Evolutionary conservation across 352 stramenopile species (phyloP).

Genomic region (Phytopythium cucurbitacearum): DNA sequence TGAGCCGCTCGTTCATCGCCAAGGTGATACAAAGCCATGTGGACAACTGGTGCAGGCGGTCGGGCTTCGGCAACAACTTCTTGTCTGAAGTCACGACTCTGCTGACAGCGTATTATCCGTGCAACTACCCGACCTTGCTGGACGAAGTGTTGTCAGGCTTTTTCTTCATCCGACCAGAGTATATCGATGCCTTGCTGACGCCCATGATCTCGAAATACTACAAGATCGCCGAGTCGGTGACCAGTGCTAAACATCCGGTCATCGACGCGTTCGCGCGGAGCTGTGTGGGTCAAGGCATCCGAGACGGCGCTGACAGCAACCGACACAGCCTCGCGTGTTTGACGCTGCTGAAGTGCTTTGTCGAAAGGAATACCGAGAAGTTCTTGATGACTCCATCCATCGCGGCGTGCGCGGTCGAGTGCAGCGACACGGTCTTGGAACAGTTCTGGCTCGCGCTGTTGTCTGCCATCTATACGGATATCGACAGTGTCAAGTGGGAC

Average conservation of each 20-base stretch:
- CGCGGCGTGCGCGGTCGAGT: conserved; percentile 48
- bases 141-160: conserved; percentile 77
- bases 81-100: conserved; percentile 63
- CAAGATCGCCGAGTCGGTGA: conserved; percentile 59
- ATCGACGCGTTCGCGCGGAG: conserved; percentile 48
- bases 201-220: conserved; percentile 71
- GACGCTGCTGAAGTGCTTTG: conserved; percentile 65
- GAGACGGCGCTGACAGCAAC: conserved; percentile 10
- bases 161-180: conserved; percentile 74
- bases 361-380: conserved; percentile 73
- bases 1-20: conserved; percentile 42
- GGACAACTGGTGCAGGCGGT: conserved; percentile 59
- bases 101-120: conserved; percentile 80
- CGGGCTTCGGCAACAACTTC: conserved; percentile 67
- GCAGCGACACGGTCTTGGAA: conserved; percentile 46
- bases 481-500: conserved; percentile 25
- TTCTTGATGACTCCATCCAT: conserved; percentile 77
- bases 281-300: conserved; percentile 1
- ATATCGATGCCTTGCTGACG: conserved; percentile 55
- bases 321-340: conserved; percentile 65
- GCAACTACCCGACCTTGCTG: conserved; percentile 72
- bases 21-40: conserved; percentile 63
- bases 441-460: conserved; percentile 48
- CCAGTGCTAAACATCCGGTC: conserved; percentile 58
- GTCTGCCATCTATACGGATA: conserved; percentile 9